phyloP scores from a whole-genome alignment of 305 asterid genomes.

The Fraxinus baroniana region DNA sequence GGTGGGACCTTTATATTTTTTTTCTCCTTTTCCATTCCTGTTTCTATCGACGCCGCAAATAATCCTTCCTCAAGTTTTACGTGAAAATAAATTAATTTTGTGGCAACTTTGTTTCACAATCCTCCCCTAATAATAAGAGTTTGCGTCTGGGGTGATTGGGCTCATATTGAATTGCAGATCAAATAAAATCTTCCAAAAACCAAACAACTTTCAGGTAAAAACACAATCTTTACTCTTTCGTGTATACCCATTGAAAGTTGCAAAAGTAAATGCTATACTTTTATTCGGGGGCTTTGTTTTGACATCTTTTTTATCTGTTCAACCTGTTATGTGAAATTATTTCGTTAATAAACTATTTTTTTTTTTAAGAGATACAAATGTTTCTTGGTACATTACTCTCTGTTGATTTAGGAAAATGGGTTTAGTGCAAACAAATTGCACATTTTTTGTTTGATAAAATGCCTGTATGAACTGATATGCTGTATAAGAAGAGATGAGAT shows the following conservation, averaged over 20 bases:
- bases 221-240: not conserved
- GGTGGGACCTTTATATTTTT: conserved; percentile 36
- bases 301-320: not conserved
- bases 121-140: not conserved
- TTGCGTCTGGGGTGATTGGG: not conserved
- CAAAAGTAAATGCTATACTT: not conserved
- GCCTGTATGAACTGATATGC: not conserved
- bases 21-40: not conserved
- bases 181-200: not conserved
- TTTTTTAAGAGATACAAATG: not conserved
- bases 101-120: not conserved
- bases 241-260: not conserved
- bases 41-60: not conserved
- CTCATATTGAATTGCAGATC: not conserved
- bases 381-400: not conserved
- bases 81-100: not conserved
- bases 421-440: not conserved
- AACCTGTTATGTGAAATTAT: not conserved
- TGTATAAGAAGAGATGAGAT: not conserved
- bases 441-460: not conserved
- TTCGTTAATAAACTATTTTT: not conserved
- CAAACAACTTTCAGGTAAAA: not conserved
- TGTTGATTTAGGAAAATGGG: not conserved
- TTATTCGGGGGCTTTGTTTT: not conserved
- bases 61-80: not conserved